Conservation (phyloP, 2,329 filamentous ascomycete genomes). For the Boeremia lycopersici region DNA sequence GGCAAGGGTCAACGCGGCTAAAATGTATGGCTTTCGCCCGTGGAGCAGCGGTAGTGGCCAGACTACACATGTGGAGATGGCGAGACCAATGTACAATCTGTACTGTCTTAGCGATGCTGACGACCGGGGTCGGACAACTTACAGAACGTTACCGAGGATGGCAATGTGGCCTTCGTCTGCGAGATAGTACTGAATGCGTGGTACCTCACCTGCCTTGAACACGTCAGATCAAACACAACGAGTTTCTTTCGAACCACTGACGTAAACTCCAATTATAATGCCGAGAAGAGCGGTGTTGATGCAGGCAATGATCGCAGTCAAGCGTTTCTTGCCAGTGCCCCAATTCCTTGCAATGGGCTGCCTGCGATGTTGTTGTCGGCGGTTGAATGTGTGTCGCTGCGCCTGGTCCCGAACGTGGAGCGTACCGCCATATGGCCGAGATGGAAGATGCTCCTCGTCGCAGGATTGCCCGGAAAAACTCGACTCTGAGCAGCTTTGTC, state of each 20-base stretch:
- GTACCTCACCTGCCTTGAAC: constrained; percentile 68
- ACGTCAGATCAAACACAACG: constrained; percentile 9
- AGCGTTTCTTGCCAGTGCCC: constrained; percentile 69
- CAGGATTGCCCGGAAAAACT: constrained; percentile 24
- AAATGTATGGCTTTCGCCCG: constrained; percentile 77
- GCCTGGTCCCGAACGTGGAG: constrained; percentile 31
- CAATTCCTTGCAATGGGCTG: constrained; percentile 75
- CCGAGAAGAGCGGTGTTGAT: constrained; percentile 75
- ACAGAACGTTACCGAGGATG: constrained; percentile 74
- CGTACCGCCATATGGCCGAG: constrained; percentile 23
- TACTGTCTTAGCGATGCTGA: constrained; percentile 1
- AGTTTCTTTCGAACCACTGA: constrained; percentile 25
- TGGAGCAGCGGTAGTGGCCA: constrained; percentile 79
- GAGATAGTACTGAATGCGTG: constrained; percentile 79
- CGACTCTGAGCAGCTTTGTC: constrained; percentile 16
- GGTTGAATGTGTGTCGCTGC: constrained; percentile 48
- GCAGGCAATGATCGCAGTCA: constrained; percentile 72
- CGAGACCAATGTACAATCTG: constrained; percentile 70
- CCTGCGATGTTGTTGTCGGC: constrained; percentile 57
- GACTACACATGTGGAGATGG: constrained; percentile 70
- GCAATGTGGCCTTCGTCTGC: constrained; percentile 70
- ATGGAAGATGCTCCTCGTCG: constrained; percentile 24
- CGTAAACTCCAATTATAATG: constrained; percentile 73
- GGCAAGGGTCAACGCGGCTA: constrained; percentile 69
- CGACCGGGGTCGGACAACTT: constrained; percentile 16